These are phyloP conservation scores for Candida hungchunana DNA, from an alignment of 805 yeast species.

Conservation along the genomic window DNA sequence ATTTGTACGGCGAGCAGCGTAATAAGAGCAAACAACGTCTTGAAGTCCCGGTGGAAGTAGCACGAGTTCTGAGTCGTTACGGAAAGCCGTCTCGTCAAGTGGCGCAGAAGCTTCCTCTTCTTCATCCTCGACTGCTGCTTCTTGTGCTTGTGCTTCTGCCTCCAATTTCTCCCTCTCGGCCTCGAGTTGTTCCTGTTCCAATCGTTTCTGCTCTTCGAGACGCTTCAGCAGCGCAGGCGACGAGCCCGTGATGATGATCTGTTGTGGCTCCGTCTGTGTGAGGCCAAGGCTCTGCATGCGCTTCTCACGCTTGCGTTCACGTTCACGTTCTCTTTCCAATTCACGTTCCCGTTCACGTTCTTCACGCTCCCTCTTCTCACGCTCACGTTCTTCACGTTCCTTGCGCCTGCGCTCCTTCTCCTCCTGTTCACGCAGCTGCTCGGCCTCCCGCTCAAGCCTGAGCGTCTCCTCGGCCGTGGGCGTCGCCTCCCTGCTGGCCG, in stretches of 20 bases:
- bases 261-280: conserved; percentile 8
- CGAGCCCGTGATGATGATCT: conserved; percentile 13
- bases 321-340: conserved; percentile 8
- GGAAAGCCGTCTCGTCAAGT: conserved; percentile 18
- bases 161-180: conserved; percentile 1
- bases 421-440: conserved; percentile 1
- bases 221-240: conserved; percentile 9
- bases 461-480: conserved; percentile 9
- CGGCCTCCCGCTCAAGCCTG: conserved; percentile 2
- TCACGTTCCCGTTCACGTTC: conserved; percentile 12
- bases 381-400: conserved; percentile 9
- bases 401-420: conserved; percentile 4
- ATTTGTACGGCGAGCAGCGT: conserved; percentile 15
- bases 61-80: conserved; percentile 19
- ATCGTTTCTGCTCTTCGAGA: conserved; percentile 10
- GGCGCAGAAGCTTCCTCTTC: conserved; percentile 4
- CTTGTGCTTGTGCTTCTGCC: neutral
- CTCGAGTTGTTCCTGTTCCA: conserved; percentile 3
- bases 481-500: conserved; percentile 11
- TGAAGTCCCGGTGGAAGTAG: conserved; percentile 30
- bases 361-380: conserved; percentile 11
- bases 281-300: conserved; percentile 11
- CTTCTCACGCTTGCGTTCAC: conserved; percentile 11
- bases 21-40: conserved; percentile 27
- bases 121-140: no score